phyloP scores from a whole-genome alignment of 2,329 filamentous ascomycete genomes.

The Trichoderma sp. region DNA sequence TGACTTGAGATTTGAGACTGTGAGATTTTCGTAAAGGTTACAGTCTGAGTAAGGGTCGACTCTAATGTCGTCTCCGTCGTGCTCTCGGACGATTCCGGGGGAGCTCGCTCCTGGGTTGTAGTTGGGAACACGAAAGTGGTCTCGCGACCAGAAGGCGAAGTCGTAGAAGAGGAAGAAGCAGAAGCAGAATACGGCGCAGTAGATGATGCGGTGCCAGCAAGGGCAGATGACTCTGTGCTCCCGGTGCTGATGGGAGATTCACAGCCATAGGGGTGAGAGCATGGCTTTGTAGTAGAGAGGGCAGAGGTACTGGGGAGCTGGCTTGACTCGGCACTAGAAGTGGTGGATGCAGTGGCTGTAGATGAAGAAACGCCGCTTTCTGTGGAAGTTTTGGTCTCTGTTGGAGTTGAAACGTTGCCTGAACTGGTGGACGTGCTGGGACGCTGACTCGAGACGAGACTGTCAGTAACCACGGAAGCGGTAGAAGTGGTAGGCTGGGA shows the following conservation, averaged over 20 bases:
- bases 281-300: not conserved
- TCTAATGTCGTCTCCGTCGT: slow-evolving; percentile 3
- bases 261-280: slow-evolving; percentile 25
- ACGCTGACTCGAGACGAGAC: slow-evolving; percentile 6
- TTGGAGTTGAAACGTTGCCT: not conserved
- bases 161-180: not conserved
- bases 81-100: not conserved
- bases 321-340: not conserved
- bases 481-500: not conserved
- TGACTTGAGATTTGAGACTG: not conserved
- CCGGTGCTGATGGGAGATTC: slow-evolving; percentile 6
- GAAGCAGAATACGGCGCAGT: not conserved
- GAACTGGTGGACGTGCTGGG: not conserved
- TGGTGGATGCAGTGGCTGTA: not conserved
- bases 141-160: not conserved
- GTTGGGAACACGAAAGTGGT: not conserved
- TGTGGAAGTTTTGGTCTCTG: not conserved
- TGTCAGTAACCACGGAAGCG: not conserved
- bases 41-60: slow-evolving; percentile 21
- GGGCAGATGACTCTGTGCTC: slow-evolving; percentile 11
- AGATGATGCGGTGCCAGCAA: not conserved
- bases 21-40: slow-evolving; percentile 13
- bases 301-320: slow-evolving; percentile 2
- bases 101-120: not conserved
- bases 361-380: slow-evolving; percentile 4